Percentiles rank a stretch among this genome's conserved stretches.
These are phyloP conservation scores for Candida caryicola DNA, from an alignment of 805 yeast species.

Conservation along the genomic window DNA sequence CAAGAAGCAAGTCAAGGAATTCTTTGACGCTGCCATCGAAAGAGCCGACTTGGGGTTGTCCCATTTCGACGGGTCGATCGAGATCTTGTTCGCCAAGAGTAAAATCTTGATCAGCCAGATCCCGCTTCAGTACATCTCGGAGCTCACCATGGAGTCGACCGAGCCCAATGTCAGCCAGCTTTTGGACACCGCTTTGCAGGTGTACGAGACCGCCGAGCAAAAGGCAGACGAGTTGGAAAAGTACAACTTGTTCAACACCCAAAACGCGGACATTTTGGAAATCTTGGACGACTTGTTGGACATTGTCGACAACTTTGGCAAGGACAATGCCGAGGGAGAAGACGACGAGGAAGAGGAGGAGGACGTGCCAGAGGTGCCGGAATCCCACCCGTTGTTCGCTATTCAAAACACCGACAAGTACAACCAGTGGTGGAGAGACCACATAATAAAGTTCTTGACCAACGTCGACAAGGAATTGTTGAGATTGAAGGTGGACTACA, in stretches of 20 bases:
- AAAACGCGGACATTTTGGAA: constrained; percentile 51
- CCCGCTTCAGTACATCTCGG: constrained; percentile 55
- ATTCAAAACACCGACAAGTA: constrained; percentile 42
- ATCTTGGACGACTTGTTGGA: constrained; percentile 67
- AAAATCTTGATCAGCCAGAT: constrained; percentile 56
- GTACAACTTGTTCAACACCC: constrained; percentile 34
- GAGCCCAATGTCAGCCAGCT: constrained; percentile 31
- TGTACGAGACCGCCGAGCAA: constrained; percentile 44
- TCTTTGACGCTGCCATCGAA: constrained; percentile 69
- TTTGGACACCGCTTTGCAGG: constrained; percentile 46
- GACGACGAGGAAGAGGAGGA: constrained; percentile 48
- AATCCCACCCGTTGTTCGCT: constrained; percentile 55
- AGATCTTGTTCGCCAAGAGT: constrained; percentile 52
- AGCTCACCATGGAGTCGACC: constrained; percentile 43
- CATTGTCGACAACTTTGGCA: constrained; percentile 64
- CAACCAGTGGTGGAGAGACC: constrained; percentile 56
- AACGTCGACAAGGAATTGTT: constrained; percentile 24
- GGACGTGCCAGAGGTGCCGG: constrained; percentile 32
- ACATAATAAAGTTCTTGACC: constrained; percentile 32
- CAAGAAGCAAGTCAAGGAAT: constrained; percentile 48
- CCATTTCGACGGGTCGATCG: constrained; percentile 43
- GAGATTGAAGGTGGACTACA: constrained; percentile 2
- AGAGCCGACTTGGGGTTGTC: constrained; percentile 60
- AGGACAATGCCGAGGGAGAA: constrained; percentile 42
- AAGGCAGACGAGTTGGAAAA: constrained; percentile 20